These are phyloP conservation scores for Straminergon stramineum DNA, from an alignment of 225 moss, liverwort and hornwort species.

Conservation along the genomic window DNA sequence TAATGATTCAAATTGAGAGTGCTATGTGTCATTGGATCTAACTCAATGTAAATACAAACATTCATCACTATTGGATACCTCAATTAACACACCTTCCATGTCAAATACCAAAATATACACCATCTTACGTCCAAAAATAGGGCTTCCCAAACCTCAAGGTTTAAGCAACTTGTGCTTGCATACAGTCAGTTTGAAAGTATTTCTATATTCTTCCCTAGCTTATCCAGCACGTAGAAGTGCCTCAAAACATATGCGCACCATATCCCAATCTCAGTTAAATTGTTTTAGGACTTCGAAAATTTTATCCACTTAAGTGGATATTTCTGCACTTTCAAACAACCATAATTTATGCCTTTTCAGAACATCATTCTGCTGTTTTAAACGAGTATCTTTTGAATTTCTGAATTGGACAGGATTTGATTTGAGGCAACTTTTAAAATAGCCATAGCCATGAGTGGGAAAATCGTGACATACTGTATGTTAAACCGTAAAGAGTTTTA, in stretches of 20 bases:
- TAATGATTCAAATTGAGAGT: background rate
- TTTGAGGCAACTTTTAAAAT: background rate
- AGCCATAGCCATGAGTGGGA: background rate
- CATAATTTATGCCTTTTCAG: background rate
- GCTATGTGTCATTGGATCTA: background rate
- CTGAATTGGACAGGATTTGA: background rate
- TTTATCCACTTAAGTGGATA: background rate
- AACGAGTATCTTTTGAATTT: background rate
- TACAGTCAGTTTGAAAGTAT: background rate
- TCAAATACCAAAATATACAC: background rate
- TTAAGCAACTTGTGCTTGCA: background rate
- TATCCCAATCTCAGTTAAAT: background rate
- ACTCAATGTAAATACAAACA: background rate
- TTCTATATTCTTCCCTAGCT: background rate
- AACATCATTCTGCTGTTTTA: background rate
- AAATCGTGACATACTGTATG: background rate
- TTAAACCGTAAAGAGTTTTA: background rate
- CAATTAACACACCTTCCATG: background rate
- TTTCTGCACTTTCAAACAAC: background rate
- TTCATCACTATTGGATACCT: background rate
- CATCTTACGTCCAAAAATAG: background rate
- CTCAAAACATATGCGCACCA: background rate
- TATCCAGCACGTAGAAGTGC: background rate
- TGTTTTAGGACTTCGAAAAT: background rate
- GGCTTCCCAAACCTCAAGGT: background rate